Percentiles rank a stretch among this genome's conserved stretches.
Evolutionary conservation across 2,329 filamentous ascomycete species (phyloP).

Genomic region (Nothophoma quercina): DNA sequence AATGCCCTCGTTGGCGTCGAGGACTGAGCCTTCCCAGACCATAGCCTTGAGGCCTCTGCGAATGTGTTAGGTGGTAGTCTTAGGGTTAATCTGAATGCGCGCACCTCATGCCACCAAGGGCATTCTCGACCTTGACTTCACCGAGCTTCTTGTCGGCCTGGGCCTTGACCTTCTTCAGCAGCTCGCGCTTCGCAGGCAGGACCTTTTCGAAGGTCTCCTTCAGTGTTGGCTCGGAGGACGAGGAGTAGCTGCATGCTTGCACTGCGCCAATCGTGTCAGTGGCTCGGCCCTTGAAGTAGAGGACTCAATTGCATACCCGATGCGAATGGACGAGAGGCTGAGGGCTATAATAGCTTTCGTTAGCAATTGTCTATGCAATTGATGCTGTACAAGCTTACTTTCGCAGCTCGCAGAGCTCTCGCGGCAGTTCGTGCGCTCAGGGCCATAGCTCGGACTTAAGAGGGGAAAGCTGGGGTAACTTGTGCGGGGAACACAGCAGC

Average conservation of each 20-base stretch:
- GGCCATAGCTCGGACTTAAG: conserved; percentile 61
- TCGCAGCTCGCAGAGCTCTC: conserved; percentile 69
- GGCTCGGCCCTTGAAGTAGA: not conserved
- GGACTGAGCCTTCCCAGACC: conserved; percentile 97
- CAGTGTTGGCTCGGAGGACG: conserved; percentile 82
- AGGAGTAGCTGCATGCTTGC: conserved; percentile 69
- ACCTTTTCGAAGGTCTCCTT: conserved; percentile 83
- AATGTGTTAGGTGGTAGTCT: not conserved
- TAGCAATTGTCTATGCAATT: conserved; percentile 14
- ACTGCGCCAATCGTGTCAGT: conserved; percentile 38
- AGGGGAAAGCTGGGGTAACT: conserved; percentile 40
- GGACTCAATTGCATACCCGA: conserved; percentile 46
- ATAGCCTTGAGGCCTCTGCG: conserved; percentile 86
- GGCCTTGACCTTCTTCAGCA: conserved; percentile 91
- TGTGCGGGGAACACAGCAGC: conserved; percentile 30
- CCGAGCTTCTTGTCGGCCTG: conserved; percentile 83
- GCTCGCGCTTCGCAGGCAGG: conserved; percentile 91
- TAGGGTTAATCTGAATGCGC: not conserved
- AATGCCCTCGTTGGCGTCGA: conserved; percentile 96
- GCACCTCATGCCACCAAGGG: conserved; percentile 90
- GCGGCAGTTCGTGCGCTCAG: conserved; percentile 69
- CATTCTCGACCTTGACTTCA: conserved; percentile 92
- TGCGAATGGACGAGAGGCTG: conserved; percentile 40
- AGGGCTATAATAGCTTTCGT: conserved; percentile 35
- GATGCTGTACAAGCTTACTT: conserved; percentile 57